Evolutionary conservation across 306 rosid species (phyloP).

Genomic region (Astragalus glycyphyllos): DNA sequence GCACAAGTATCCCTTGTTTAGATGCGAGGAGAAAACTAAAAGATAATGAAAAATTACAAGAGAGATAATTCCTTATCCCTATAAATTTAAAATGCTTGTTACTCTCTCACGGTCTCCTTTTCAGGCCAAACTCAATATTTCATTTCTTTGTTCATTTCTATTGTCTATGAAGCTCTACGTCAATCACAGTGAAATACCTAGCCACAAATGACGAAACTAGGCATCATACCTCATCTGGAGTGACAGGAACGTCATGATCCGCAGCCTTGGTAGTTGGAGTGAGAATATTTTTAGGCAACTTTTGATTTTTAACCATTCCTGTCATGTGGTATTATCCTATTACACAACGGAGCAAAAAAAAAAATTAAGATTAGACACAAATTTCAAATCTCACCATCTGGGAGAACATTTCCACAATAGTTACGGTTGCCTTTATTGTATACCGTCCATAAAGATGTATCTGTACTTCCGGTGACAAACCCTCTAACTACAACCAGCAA

Average conservation of each 20-base stretch:
- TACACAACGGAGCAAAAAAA: not conserved
- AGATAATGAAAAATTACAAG: constrained; percentile 2
- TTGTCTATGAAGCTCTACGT: constrained; percentile 2
- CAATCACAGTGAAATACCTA: constrained; percentile 21
- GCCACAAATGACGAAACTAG: constrained; percentile 25
- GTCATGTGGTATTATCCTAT: constrained; percentile 38
- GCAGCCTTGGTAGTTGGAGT: constrained; percentile 97
- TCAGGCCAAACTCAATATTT: not conserved
- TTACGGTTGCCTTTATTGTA: constrained; percentile 77
- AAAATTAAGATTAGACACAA: constrained; percentile 1
- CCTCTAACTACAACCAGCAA: constrained; percentile 75
- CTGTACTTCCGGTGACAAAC: constrained; percentile 96
- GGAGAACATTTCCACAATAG: constrained; percentile 86
- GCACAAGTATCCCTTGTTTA: not conserved
- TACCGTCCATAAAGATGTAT: constrained; percentile 94
- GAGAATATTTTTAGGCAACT: constrained; percentile 75
- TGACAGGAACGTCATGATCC: constrained; percentile 88
- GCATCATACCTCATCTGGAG: constrained; percentile 83
- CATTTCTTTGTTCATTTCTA: constrained; percentile 15
- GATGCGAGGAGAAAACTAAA: not conserved
- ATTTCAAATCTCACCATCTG: constrained; percentile 64
- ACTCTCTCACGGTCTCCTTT: not conserved
- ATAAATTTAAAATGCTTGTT: constrained; percentile 13
- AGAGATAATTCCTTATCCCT: not conserved
- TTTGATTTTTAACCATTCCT: constrained; percentile 91